phyloP scores from a whole-genome alignment of 2,329 filamentous ascomycete genomes.

The Pseudopithomyces chartarum region DNA sequence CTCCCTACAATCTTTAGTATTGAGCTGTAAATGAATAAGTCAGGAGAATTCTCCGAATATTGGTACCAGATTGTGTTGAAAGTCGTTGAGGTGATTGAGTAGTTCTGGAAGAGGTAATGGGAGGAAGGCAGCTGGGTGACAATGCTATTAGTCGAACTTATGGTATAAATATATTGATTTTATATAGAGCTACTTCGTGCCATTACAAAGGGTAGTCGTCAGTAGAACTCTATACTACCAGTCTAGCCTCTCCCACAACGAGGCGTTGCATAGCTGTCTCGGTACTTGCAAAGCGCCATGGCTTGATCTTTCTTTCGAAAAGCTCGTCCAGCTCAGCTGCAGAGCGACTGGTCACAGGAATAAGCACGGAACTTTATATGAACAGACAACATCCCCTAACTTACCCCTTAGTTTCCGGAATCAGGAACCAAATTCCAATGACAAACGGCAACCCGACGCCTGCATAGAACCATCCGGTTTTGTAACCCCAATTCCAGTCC shows the following conservation, averaged over 20 bases:
- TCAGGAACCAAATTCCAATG: slow-evolving; percentile 12
- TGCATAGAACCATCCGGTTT: slow-evolving; percentile 15
- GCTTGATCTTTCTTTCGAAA: slow-evolving; percentile 14
- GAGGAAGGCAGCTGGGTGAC: too few relatives aligned
- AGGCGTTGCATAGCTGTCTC: slow-evolving; percentile 12
- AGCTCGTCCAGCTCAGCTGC: slow-evolving; percentile 14
- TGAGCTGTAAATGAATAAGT: too few relatives aligned
- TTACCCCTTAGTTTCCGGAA: slow-evolving; percentile 12
- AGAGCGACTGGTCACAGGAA: slow-evolving; percentile 1
- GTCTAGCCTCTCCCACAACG: not conserved
- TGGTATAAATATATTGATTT: too few relatives aligned
- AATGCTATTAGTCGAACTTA: too few relatives aligned
- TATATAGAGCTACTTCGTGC: too few relatives aligned
- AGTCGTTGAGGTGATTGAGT: too few relatives aligned
- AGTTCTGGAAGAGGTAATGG: too few relatives aligned
- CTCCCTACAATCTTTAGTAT: too few relatives aligned
- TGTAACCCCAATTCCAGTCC: slow-evolving; percentile 17
- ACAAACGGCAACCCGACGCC: slow-evolving; percentile 15
- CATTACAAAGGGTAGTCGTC: too few relatives aligned
- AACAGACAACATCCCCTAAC: not conserved
- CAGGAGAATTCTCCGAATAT: too few relatives aligned
- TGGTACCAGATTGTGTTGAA: too few relatives aligned
- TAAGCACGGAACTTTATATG: not conserved
- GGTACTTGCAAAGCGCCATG: slow-evolving; percentile 10
- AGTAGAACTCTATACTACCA: too few relatives aligned